phyloP scores from a whole-genome alignment of 1,139 yeast genomes.

The Geotrichum histeridarum region DNA sequence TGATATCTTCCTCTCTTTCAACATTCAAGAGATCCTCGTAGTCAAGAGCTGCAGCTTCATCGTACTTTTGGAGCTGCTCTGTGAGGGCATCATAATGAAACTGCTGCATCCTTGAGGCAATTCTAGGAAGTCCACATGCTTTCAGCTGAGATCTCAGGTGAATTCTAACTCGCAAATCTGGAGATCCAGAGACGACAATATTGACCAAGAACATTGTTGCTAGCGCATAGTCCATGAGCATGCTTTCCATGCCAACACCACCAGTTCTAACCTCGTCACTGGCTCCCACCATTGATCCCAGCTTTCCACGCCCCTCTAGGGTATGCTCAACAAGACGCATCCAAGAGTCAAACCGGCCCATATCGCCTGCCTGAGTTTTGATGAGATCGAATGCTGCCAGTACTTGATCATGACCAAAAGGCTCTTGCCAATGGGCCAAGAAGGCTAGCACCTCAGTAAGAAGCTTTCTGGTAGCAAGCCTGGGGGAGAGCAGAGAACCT shows the following conservation, averaged over 20 bases:
- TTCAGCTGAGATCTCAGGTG: slow-evolving; percentile 72
- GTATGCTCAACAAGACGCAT: slow-evolving; percentile 64
- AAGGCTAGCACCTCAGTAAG: slow-evolving; percentile 73
- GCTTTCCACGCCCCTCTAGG: slow-evolving; percentile 78
- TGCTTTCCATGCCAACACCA: slow-evolving; percentile 60
- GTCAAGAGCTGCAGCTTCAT: slow-evolving; percentile 64
- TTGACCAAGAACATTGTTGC: slow-evolving; percentile 74
- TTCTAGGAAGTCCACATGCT: slow-evolving; percentile 66
- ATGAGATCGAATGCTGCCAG: slow-evolving; percentile 59
- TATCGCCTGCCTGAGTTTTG: slow-evolving; percentile 57
- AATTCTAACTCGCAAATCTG: slow-evolving; percentile 60
- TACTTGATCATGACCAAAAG: slow-evolving; percentile 59
- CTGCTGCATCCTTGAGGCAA: slow-evolving; percentile 57
- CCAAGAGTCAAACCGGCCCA: slow-evolving; percentile 79
- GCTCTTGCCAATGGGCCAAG: slow-evolving; percentile 48
- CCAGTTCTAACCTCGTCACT: slow-evolving; percentile 70
- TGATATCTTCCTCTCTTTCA: slow-evolving; percentile 52
- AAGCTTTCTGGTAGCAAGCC: slow-evolving; percentile 67
- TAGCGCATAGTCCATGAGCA: slow-evolving; percentile 72
- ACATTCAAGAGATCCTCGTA: slow-evolving; percentile 57
- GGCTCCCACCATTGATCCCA: slow-evolving; percentile 90
- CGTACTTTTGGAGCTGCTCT: slow-evolving; percentile 62
- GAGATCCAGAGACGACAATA: slow-evolving; percentile 60
- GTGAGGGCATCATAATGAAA: slow-evolving; percentile 60
- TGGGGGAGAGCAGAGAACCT: slow-evolving; percentile 55